Conservation (phyloP, 306 rosid genomes). For the Glycyrrhiza uralensis region DNA sequence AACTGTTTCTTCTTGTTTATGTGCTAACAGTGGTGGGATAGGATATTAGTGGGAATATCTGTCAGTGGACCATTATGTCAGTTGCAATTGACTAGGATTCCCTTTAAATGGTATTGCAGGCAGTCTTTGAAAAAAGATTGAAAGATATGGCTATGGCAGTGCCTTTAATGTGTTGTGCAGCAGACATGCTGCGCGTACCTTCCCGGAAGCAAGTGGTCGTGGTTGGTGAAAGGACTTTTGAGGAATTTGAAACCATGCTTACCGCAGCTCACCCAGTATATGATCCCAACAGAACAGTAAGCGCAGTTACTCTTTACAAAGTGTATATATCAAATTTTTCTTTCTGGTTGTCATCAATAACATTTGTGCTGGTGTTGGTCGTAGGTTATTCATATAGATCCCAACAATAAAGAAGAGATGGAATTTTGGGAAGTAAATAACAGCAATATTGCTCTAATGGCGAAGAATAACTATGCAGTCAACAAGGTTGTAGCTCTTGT, state of each 20-base stretch:
- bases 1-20: constrained; percentile 1
- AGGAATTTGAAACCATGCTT: constrained; percentile 66
- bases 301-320: constrained; percentile 12
- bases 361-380: constrained; percentile 8
- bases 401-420: constrained; percentile 57
- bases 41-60: constrained; percentile 3
- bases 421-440: constrained; percentile 82
- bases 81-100: constrained; percentile 23
- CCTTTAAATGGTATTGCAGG: constrained; percentile 43
- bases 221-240: constrained; percentile 56
- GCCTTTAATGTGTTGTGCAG: constrained; percentile 97
- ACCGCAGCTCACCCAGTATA: constrained; percentile 62
- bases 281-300: constrained; percentile 80
- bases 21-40: neutral
- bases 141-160: constrained; percentile 84
- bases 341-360: neutral
- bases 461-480: constrained; percentile 42
- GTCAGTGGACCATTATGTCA: neutral
- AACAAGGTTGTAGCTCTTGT: constrained; percentile 71
- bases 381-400: constrained; percentile 82
- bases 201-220: constrained; percentile 72
- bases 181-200: constrained; percentile 63
- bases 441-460: constrained; percentile 70
- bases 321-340: neutral
- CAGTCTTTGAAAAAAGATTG: constrained; percentile 77